These are phyloP conservation scores for Chlamydomonas incerta DNA, from an alignment of 139 green algal species.

Conservation along the genomic window DNA sequence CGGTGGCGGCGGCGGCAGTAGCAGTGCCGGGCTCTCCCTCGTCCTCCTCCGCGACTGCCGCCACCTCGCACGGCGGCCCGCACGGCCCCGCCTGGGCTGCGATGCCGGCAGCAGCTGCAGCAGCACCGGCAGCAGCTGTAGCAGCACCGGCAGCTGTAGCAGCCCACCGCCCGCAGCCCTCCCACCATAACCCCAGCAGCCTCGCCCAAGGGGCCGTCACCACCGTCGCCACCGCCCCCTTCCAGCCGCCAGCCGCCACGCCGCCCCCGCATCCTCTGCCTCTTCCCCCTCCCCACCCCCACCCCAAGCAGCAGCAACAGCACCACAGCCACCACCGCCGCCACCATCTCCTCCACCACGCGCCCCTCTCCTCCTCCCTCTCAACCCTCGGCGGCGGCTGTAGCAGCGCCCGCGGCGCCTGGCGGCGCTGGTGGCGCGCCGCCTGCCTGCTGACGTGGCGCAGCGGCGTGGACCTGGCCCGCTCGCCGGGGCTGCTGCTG, in stretches of 20 bases:
- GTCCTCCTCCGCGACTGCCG: background rate
- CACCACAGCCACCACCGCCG: too few relatives aligned
- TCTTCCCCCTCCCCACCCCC: too few relatives aligned
- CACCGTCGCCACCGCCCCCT: too few relatives aligned
- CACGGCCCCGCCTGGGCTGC: background rate
- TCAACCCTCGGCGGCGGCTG: too few relatives aligned
- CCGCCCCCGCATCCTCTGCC: too few relatives aligned
- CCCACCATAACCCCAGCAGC: too few relatives aligned
- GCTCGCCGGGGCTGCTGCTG: slow-evolving; percentile 77
- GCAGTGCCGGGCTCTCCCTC: background rate
- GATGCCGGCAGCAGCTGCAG: too few relatives aligned
- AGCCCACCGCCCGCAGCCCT: too few relatives aligned
- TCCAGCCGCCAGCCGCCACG: background rate
- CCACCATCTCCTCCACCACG: background rate
- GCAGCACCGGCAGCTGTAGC: too few relatives aligned
- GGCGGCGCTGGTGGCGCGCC: slow-evolving; percentile 10
- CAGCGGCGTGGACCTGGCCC: slow-evolving; percentile 44
- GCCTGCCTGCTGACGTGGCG: slow-evolving; percentile 46
- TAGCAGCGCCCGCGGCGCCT: background rate
- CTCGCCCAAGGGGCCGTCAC: too few relatives aligned
- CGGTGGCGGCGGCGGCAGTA: background rate
- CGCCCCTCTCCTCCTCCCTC: too few relatives aligned
- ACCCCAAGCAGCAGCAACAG: background rate
- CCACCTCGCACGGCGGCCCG: background rate
- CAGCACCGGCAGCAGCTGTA: too few relatives aligned